Evolutionary conservation across 2,329 filamentous ascomycete genomes (phyloP).

Genomic region (Paraphaeosphaeria sporulosa): DNA sequence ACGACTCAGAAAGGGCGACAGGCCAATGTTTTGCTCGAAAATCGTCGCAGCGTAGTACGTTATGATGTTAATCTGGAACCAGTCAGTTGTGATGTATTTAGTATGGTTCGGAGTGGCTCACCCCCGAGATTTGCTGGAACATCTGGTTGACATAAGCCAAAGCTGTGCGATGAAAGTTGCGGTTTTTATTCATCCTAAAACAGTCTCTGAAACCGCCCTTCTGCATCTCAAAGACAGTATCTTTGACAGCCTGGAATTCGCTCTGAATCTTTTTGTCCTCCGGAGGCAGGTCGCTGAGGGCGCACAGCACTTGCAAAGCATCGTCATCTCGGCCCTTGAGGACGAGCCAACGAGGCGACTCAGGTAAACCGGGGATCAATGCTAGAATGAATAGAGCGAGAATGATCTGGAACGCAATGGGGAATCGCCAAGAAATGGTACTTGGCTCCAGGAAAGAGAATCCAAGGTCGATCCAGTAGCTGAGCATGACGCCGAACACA

Average conservation of each 20-base stretch:
- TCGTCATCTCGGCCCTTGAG: conserved; percentile 60
- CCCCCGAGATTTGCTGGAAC: conserved; percentile 52
- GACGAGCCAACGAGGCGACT: conserved; percentile 60
- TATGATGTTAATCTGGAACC: conserved; percentile 40
- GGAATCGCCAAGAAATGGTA: conserved; percentile 54
- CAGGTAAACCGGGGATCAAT: conserved; percentile 52
- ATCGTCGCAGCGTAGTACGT: conserved; percentile 55
- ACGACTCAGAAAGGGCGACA: conserved; percentile 44
- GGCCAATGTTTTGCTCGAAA: conserved; percentile 52
- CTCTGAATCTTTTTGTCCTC: conserved; percentile 49
- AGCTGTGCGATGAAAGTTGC: conserved; percentile 54
- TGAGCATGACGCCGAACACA: conserved; percentile 53
- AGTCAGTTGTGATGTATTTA: background rate
- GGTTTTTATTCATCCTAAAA: conserved; percentile 62
- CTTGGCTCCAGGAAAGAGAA: conserved; percentile 60
- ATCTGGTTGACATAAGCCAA: conserved; percentile 55
- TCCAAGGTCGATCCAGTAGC: conserved; percentile 52
- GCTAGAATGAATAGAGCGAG: conserved; percentile 64
- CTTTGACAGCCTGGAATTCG: conserved; percentile 47
- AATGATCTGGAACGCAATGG: conserved; percentile 64
- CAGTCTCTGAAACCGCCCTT: conserved; percentile 63
- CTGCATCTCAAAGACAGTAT: conserved; percentile 48
- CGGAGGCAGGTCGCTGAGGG: conserved; percentile 48
- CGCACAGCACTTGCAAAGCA: conserved; percentile 46
- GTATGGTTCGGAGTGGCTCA: background rate